phyloP scores from a whole-genome alignment of 306 rosid species.

The Lagenaria siceraria region DNA sequence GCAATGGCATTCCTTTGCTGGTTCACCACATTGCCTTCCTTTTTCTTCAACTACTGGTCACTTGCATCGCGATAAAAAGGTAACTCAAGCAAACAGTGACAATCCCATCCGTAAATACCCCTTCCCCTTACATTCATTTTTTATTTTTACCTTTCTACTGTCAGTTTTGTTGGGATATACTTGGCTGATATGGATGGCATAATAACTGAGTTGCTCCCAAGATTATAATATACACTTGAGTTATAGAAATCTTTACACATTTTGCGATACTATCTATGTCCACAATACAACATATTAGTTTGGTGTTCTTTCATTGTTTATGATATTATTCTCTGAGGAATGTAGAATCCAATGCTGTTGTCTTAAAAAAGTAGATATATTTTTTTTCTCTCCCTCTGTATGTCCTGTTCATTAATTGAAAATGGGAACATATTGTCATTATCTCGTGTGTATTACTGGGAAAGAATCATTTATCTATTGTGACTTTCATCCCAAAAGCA shows the following conservation, averaged over 20 bases:
- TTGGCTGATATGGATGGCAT: background rate
- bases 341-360: background rate
- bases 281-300: background rate
- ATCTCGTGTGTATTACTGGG: background rate
- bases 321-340: background rate
- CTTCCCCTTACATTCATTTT: background rate
- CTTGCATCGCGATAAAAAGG: background rate
- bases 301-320: background rate
- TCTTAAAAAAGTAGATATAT: background rate
- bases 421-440: background rate
- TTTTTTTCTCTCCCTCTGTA: background rate
- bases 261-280: background rate
- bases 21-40: slow-evolving; percentile 69
- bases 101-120: background rate
- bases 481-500: background rate
- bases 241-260: background rate
- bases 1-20: slow-evolving; percentile 86
- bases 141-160: background rate
- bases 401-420: background rate
- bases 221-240: background rate
- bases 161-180: background rate
- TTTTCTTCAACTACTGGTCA: slow-evolving; percentile 69
- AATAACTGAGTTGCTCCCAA: background rate
- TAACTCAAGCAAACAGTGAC: background rate
- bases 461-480: background rate